phyloP scores from a whole-genome alignment of 495 filamentous ascomycete species.

The Pyronema domesticum region DNA sequence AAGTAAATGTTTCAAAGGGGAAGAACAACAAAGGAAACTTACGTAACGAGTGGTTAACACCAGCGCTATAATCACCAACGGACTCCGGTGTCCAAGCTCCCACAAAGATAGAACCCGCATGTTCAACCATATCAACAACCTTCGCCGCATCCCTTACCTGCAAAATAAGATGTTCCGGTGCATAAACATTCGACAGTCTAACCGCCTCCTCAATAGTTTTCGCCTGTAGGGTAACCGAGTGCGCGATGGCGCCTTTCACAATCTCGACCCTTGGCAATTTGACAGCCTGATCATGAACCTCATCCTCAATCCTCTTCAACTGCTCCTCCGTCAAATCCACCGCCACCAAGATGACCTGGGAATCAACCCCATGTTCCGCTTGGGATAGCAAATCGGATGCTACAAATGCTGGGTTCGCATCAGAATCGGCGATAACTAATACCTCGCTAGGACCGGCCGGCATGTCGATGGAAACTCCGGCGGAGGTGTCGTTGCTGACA shows the following conservation, averaged over 20 bases:
- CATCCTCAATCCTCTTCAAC: constrained; percentile 67
- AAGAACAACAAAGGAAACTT: constrained; percentile 32
- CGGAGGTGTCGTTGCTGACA: constrained; percentile 88
- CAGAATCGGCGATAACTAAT: constrained; percentile 81
- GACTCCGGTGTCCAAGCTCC: constrained; percentile 92
- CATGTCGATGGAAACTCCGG: constrained; percentile 94
- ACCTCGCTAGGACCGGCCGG: constrained; percentile 94
- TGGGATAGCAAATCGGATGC: constrained; percentile 87
- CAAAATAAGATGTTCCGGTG: constrained; percentile 93
- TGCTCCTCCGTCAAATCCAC: constrained; percentile 55
- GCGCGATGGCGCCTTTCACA: constrained; percentile 73
- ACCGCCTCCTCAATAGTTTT: constrained; percentile 67
- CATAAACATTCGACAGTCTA: constrained; percentile 75
- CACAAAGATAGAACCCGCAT: constrained; percentile 89
- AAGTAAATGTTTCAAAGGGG: too few species aligned
- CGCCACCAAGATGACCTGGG: constrained; percentile 83
- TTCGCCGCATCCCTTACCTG: constrained; percentile 59
- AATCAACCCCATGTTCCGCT: constrained; percentile 90
- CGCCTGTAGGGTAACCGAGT: constrained; percentile 79
- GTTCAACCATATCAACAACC: constrained; percentile 62
- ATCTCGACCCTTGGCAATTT: constrained; percentile 80
- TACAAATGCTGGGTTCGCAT: constrained; percentile 83
- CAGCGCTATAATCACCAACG: constrained; percentile 93
- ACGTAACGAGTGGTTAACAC: constrained; percentile 94
- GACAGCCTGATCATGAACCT: constrained; percentile 77